Percentiles rank a stretch among this genome's conserved stretches.
phyloP scores from a whole-genome alignment of 345 rosid genomes.

The Lepidium africanum region DNA sequence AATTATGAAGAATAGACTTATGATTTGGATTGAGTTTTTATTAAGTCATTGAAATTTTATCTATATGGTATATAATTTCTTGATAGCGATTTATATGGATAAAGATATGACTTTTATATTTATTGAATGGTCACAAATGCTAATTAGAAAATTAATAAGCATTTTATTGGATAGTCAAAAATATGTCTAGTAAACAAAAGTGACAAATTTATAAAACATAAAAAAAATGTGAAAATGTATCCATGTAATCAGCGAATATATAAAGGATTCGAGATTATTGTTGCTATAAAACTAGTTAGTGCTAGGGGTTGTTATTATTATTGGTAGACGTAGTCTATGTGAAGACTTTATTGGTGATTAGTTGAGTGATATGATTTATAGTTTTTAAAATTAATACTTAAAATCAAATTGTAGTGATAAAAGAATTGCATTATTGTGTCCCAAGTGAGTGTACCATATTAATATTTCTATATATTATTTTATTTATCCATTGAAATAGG shows the following conservation, averaged over 20 bases:
- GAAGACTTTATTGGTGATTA: conserved; percentile 10
- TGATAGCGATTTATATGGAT: not conserved
- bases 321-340: not conserved
- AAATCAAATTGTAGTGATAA: conserved; percentile 6
- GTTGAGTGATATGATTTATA: conserved; percentile 4
- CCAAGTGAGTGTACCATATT: conserved; percentile 8
- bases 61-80: not conserved
- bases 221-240: too few species aligned
- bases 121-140: too few species aligned
- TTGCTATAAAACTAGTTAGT: not conserved
- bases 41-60: not conserved
- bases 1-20: not conserved
- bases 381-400: not conserved
- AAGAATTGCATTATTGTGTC: conserved; percentile 27
- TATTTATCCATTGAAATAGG: conserved; percentile 9
- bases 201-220: too few species aligned
- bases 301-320: not conserved
- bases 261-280: not conserved
- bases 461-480: not conserved
- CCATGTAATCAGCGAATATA: not conserved
- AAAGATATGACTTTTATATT: too few species aligned
- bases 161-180: too few species aligned
- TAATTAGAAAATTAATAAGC: too few species aligned
- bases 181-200: not conserved
- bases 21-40: not conserved